These are phyloP conservation scores for Orbilia quercus DNA, from an alignment of 2,329 filamentous ascomycete genomes.

Conservation along the genomic window DNA sequence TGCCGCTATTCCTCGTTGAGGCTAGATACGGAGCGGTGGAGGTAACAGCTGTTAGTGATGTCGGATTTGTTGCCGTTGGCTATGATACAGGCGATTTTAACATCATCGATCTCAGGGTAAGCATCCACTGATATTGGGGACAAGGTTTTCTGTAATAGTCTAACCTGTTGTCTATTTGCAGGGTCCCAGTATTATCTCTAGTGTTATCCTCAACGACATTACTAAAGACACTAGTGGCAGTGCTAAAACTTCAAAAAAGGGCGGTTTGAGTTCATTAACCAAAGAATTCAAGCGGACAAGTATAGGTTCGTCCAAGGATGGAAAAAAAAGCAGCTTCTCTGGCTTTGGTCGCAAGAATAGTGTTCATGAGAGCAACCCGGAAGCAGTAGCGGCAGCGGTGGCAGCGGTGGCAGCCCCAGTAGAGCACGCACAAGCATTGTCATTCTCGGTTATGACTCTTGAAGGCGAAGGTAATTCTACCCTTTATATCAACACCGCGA, in stretches of 20 bases:
- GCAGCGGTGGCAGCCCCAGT: too few species aligned
- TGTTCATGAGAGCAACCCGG: not conserved
- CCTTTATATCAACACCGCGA: not conserved
- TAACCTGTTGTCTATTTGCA: conserved; percentile 12
- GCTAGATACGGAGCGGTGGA: conserved; percentile 85
- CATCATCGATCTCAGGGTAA: conserved; percentile 80
- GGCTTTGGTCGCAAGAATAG: conserved; percentile 70
- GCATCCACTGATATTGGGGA: too few species aligned
- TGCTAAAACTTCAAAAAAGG: conserved; percentile 31
- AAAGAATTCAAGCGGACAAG: conserved; percentile 77
- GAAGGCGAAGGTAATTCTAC: conserved; percentile 76
- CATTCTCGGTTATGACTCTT: conserved; percentile 92
- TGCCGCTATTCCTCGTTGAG: conserved; percentile 83
- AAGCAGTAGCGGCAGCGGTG: conserved; percentile 62
- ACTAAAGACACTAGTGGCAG: conserved; percentile 24
- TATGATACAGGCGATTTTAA: conserved; percentile 84
- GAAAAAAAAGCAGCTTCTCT: conserved; percentile 10
- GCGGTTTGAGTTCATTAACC: conserved; percentile 71
- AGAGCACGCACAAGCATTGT: conserved; percentile 83
- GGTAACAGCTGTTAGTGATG: conserved; percentile 84
- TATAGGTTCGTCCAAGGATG: conserved; percentile 1
- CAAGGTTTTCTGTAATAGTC: too few species aligned
- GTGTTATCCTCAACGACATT: conserved; percentile 63
- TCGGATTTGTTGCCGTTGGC: conserved; percentile 89
- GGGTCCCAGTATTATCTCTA: conserved; percentile 85